Evolutionary conservation across 371 early-diverging fungal species (phyloP).

Genomic region (Circinella umbellata): DNA sequence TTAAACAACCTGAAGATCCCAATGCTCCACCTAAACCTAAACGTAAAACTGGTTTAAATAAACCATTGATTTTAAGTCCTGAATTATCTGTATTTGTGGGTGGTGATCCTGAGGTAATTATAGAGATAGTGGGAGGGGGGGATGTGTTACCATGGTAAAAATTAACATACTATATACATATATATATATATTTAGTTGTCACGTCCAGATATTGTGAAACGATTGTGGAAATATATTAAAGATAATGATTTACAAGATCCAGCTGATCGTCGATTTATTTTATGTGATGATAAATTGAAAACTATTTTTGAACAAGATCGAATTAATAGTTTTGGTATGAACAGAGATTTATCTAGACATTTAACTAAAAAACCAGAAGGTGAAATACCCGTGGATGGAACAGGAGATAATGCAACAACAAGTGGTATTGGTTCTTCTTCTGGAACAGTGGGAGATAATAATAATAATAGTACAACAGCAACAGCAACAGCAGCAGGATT

Average conservation of each 20-base stretch:
- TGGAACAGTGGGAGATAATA: neutral
- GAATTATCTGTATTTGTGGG: constrained; percentile 53
- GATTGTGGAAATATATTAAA: constrained; percentile 65
- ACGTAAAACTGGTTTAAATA: constrained; percentile 55
- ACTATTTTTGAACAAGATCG: constrained; percentile 55
- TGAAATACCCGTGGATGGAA: constrained; percentile 5
- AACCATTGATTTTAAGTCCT: constrained; percentile 54
- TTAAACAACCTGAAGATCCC: constrained; percentile 39
- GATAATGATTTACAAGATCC: constrained; percentile 65
- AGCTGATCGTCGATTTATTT: constrained; percentile 54
- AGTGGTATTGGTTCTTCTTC: neutral
- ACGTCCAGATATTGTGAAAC: constrained; percentile 60
- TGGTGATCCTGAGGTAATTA: constrained; percentile 56
- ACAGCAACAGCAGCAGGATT: constrained; percentile 1
- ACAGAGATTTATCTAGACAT: constrained; percentile 58
- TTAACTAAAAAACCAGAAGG: constrained; percentile 46
- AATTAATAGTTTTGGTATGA: constrained; percentile 63
- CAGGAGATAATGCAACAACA: neutral
- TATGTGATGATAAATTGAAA: constrained; percentile 59
- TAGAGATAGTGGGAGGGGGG: no score
- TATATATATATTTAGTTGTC: constrained; percentile 53
- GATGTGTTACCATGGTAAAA: no score
- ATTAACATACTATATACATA: no score
- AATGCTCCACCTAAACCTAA: constrained; percentile 57
- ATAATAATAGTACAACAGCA: neutral